phyloP scores from a whole-genome alignment of 306 rosid species.

The Dryas alaskensis region DNA sequence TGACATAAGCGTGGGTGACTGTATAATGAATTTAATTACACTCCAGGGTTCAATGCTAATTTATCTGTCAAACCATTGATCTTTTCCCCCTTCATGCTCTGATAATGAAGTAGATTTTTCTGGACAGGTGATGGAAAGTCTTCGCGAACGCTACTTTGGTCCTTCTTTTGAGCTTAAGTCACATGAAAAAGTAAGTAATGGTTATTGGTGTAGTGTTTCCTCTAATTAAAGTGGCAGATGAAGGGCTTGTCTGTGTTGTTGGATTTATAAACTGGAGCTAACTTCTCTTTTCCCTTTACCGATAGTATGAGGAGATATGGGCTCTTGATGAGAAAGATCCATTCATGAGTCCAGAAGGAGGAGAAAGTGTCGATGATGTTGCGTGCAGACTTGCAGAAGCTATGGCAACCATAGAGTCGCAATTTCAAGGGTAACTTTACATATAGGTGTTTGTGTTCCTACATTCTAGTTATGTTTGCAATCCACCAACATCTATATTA shows the following conservation, averaged over 20 bases:
- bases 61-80: not conserved
- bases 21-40: not conserved
- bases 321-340: conserved; percentile 74
- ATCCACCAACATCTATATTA: not conserved
- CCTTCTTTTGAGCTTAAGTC: conserved; percentile 76
- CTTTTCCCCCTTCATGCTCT: not conserved
- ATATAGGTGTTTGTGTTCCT: not conserved
- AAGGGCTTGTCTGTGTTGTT: not conserved
- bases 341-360: conserved; percentile 68
- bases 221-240: not conserved
- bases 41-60: not conserved
- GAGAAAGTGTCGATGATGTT: conserved; percentile 89
- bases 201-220: not conserved
- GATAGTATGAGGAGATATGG: conserved; percentile 74
- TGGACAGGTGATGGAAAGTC: conserved; percentile 57
- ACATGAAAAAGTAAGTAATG: conserved; percentile 68
- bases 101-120: conserved; percentile 8
- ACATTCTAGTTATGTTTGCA: not conserved
- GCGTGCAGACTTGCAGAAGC: conserved; percentile 66
- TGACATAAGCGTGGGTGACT: not conserved
- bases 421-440: conserved; percentile 63
- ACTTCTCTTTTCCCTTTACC: conserved; percentile 7
- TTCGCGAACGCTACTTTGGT: conserved; percentile 81
- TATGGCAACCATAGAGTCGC: conserved; percentile 51
- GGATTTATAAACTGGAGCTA: conserved; percentile 1